Conservation (phyloP, 2,329 filamentous ascomycete species). For the Fusarium sp. region DNA sequence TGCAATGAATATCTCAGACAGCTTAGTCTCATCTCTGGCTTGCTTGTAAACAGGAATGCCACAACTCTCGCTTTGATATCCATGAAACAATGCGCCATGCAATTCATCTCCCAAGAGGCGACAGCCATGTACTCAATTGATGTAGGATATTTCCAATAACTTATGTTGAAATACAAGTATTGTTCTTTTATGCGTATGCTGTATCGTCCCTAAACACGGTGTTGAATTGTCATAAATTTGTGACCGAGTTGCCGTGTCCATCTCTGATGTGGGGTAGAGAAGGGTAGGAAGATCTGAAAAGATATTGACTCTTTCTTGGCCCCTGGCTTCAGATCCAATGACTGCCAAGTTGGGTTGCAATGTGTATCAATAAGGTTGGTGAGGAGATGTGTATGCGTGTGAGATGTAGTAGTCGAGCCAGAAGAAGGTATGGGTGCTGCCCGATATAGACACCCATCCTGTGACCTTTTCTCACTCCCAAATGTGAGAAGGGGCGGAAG, state of each 20-base stretch:
- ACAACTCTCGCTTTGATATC: too few species aligned
- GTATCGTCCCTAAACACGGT: fast-evolving
- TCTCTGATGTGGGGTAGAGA: background rate
- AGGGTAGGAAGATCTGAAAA: background rate
- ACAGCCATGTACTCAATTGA: too few species aligned
- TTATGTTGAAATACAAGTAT: background rate
- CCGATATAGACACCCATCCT: background rate
- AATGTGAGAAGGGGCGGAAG: background rate
- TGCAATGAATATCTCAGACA: fast-evolving
- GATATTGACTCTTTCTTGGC: background rate
- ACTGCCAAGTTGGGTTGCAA: background rate
- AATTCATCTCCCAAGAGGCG: background rate
- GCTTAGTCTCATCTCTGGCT: too few species aligned
- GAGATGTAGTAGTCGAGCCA: background rate
- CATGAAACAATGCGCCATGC: background rate
- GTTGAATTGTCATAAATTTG: background rate
- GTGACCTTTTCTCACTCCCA: background rate
- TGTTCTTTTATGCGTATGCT: background rate
- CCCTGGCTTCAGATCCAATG: background rate
- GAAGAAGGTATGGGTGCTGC: background rate
- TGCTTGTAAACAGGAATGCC: background rate
- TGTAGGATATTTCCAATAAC: too few species aligned
- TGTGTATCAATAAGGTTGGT: background rate
- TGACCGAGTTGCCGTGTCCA: background rate
- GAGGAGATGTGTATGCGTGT: too few species aligned